Base-by-base conservation (phyloP, 2,329 filamentous ascomycete genomes). In the Alternaria brassicae region DNA sequence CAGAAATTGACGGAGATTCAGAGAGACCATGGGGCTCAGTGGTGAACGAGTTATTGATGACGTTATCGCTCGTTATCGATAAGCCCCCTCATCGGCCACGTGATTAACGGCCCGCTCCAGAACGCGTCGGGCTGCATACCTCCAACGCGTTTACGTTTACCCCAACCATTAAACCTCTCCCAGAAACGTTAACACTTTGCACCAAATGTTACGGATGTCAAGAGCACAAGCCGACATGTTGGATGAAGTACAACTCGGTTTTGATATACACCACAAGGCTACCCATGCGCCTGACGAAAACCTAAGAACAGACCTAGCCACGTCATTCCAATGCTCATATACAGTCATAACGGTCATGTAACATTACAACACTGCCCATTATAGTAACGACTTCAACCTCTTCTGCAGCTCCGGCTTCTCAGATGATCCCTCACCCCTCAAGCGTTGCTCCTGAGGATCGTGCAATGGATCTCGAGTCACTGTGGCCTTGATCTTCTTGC, bases 401-500 rank as follows among this genome's bases (percentile, higher is more conserved):
- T 67, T 69, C 47, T 70, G 66, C 25, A 69, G 52, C 32, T 66
- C 66, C 4, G 68, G 63, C 55, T 63, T 60, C 12, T 55, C 49
- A 10, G 62, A 62, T 4, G 61, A 53, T 13, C 65, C 61, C 28
- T 74, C 69, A 21, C 66, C 72, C 27, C 68, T 68, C 48, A 82
- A 59, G 17, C 76, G 76, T 19, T 66, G 78, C 66, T 75, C 76
- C 37, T 78, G 69, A 1, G 80, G 78, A 61, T 83, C 81, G 57
- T 81, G 81, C 41, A 85, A 53, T 8, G 85, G 82, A 45, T 86
- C 85, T 1, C 76, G 61, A 0, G 78, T 75, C 1, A 89, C 82
- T 3, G 85, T 88, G 0, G 86, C 87, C 49, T 67, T 65, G 52
- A 88, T 82, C 10, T 79, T 78, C 57, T 74, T 77, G 4, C 86